Evolutionary conservation across 2,329 filamentous ascomycete genomes (phyloP).

Genomic region (Chaetomiaceae sp.): DNA sequence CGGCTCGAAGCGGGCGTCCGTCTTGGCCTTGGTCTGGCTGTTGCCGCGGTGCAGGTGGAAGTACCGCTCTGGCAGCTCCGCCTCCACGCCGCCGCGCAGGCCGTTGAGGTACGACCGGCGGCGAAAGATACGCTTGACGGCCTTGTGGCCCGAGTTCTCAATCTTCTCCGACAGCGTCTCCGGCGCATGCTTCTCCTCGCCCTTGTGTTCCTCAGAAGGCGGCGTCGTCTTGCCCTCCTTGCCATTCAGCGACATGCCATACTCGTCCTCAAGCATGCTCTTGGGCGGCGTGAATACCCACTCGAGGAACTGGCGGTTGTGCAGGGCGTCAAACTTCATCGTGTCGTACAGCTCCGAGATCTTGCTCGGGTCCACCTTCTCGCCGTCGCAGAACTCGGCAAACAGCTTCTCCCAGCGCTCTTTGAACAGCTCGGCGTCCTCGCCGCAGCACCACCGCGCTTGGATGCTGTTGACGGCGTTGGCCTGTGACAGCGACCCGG

Average conservation of each 20-base stretch:
- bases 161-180: conserved; percentile 39
- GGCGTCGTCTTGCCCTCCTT: conserved; percentile 23
- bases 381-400: conserved; percentile 89
- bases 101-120: conserved; percentile 57
- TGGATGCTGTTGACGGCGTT: conserved; percentile 70
- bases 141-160: conserved; percentile 33
- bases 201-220: conserved; percentile 32
- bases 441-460: conserved; percentile 90
- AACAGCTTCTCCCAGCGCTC: conserved; percentile 99
- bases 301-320: conserved; percentile 93
- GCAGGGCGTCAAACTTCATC: conserved; percentile 98
- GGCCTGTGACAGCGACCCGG: conserved; percentile 51
- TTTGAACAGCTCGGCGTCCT: conserved; percentile 90
- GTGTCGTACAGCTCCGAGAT: conserved; percentile 98
- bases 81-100: conserved; percentile 45
- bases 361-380: conserved; percentile 98
- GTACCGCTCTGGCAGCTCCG: conserved; percentile 65
- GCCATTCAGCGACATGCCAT: conserved; percentile 35
- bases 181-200: conserved; percentile 9
- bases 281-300: conserved; percentile 93
- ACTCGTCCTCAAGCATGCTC: conserved; percentile 70
- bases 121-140: conserved; percentile 52
- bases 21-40: conserved; percentile 69
- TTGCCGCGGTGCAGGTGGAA: conserved; percentile 86
- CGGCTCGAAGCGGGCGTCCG: conserved; percentile 79